phyloP scores from a whole-genome alignment of 305 asterid species.

The Fraxinus xanthoxyloides region DNA sequence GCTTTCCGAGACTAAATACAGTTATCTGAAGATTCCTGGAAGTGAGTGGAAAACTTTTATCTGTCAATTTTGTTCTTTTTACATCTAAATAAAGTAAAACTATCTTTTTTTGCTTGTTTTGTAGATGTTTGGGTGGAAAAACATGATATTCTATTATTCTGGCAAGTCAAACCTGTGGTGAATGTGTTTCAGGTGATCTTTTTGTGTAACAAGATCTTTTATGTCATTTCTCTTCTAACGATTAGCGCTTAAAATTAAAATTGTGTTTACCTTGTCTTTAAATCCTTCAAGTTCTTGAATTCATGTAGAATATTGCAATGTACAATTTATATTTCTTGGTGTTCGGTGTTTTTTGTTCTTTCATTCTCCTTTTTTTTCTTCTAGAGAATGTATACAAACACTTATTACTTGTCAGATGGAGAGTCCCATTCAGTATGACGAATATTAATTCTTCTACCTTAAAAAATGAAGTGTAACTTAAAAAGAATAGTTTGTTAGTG shows the following conservation, averaged over 20 bases:
- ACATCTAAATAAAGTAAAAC: slow-evolving; percentile 3
- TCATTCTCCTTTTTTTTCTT: not conserved
- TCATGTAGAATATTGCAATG: not conserved
- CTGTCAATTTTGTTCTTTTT: not conserved
- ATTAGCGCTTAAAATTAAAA: not conserved
- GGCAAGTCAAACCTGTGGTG: slow-evolving; percentile 95
- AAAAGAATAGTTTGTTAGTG: not conserved
- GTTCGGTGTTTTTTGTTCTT: not conserved
- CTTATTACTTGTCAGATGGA: not conserved
- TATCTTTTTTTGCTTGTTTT: slow-evolving; percentile 24
- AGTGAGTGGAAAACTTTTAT: not conserved
- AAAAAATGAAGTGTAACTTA: not conserved
- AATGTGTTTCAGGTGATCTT: slow-evolving; percentile 81
- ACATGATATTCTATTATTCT: slow-evolving; percentile 74
- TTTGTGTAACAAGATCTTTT: not conserved
- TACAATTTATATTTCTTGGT: not conserved
- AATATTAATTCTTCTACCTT: not conserved
- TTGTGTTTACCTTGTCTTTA: not conserved
- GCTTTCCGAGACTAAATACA: not conserved
- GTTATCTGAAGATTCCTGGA: not conserved
- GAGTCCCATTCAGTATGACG: not conserved
- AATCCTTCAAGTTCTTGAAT: not conserved
- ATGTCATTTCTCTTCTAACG: not conserved
- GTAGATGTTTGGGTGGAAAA: slow-evolving; percentile 78
- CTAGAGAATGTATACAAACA: not conserved